Evolutionary conservation across 2,329 filamentous ascomycete species (phyloP).

Genomic region (Sclerotinia borealis): DNA sequence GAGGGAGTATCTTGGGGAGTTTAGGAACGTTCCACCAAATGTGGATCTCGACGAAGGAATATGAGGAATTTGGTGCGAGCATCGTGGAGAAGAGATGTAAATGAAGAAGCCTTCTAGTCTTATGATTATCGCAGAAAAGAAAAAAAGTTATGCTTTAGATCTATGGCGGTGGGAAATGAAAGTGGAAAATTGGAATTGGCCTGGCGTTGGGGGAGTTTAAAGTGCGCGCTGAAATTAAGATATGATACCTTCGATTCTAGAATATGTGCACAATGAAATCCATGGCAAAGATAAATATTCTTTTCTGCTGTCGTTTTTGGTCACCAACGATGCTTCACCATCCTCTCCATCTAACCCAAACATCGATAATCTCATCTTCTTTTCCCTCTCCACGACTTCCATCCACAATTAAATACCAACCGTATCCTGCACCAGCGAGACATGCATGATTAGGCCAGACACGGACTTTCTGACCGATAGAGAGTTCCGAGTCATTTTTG

Average conservation of each 20-base stretch:
- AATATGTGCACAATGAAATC: background rate
- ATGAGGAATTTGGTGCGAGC: conserved; percentile 84
- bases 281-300: background rate
- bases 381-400: conserved; percentile 45
- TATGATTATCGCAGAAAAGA: background rate
- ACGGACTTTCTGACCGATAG: conserved; percentile 59
- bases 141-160: conserved; percentile 14
- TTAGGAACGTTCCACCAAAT: conserved; percentile 98
- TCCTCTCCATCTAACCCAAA: conserved; percentile 66
- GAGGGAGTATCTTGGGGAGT: conserved; percentile 90
- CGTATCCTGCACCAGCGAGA: conserved; percentile 64
- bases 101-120: conserved; percentile 38
- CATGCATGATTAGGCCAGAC: conserved; percentile 81
- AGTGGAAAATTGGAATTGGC: background rate
- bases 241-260: conserved; percentile 11
- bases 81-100: conserved; percentile 98
- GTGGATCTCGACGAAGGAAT: conserved; percentile 98
- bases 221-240: conserved; percentile 11
- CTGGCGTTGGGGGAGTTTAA: conserved; percentile 10
- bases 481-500: conserved; percentile 41
- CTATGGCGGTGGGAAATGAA: background rate
- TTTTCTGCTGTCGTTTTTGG: background rate
- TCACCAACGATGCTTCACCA: conserved; percentile 44
- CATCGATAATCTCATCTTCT: conserved; percentile 62
- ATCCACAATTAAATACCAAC: conserved; percentile 70